phyloP scores from a whole-genome alignment of 805 yeast genomes.

The Candida insectorum region DNA sequence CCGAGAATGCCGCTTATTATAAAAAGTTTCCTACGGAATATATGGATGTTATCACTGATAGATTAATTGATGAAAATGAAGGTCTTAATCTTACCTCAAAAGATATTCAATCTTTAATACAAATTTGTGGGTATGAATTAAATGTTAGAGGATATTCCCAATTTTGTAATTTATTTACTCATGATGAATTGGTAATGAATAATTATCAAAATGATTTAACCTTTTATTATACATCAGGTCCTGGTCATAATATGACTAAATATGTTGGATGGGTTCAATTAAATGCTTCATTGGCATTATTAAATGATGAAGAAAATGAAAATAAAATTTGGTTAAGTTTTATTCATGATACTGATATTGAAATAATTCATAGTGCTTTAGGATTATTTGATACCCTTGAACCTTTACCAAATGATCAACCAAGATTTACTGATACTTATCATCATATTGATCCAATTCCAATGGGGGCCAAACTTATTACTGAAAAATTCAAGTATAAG shows the following conservation, averaged over 20 bases:
- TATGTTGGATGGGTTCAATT: constrained; percentile 58
- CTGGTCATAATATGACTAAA: constrained; percentile 56
- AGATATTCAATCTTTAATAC: constrained; percentile 54
- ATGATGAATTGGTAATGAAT: constrained; percentile 60
- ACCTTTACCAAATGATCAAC: constrained; percentile 43
- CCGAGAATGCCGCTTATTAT: constrained; percentile 20
- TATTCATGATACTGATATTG: constrained; percentile 71
- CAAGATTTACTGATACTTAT: constrained; percentile 48
- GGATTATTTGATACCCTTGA: constrained; percentile 48
- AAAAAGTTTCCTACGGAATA: constrained; percentile 37
- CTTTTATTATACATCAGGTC: constrained; percentile 60
- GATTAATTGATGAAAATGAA: constrained; percentile 55
- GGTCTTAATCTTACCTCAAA: constrained; percentile 47
- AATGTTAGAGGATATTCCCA: constrained; percentile 65
- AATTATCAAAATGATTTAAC: constrained; percentile 59
- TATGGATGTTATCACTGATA: constrained; percentile 50
- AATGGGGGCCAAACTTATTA: constrained; percentile 37
- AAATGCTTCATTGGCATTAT: constrained; percentile 47
- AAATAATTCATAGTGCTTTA: constrained; percentile 59
- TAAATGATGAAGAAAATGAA: constrained; percentile 38
- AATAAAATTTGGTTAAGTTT: constrained; percentile 65
- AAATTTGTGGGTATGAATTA: constrained; percentile 72
- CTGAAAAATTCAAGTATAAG: constrained; percentile 33
- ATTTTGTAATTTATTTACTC: constrained; percentile 66
- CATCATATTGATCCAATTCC: constrained; percentile 38